Evolutionary conservation across 2,329 filamentous ascomycete genomes (phyloP).

Genomic region (Pseudogymnoascus sp.): DNA sequence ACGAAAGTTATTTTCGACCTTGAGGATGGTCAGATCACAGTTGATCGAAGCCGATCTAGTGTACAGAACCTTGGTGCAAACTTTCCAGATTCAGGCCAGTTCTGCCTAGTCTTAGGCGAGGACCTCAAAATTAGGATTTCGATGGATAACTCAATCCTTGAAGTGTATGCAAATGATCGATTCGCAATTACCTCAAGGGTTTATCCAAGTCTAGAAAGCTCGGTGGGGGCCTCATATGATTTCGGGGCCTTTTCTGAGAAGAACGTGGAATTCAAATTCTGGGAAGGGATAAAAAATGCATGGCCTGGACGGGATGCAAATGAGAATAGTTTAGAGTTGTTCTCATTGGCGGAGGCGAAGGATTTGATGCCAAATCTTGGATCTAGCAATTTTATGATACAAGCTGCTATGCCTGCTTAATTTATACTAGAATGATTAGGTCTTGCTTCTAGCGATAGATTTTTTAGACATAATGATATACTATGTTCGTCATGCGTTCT

Average conservation of each 20-base stretch:
- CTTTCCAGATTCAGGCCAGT: conserved; percentile 15
- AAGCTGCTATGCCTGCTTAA: neutral
- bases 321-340: neutral
- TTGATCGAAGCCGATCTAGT: conserved; percentile 17
- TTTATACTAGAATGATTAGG: neutral
- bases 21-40: conserved; percentile 12
- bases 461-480: neutral
- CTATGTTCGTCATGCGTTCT: neutral
- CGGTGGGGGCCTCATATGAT: conserved; percentile 16
- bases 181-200: conserved; percentile 21
- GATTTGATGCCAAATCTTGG: neutral
- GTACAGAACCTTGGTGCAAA: conserved; percentile 11
- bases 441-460: neutral
- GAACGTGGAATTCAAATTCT: conserved; percentile 18
- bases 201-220: conserved; percentile 20
- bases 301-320: conserved; percentile 4
- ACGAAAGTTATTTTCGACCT: conserved; percentile 21
- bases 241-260: conserved; percentile 20
- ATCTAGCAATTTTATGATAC: neutral
- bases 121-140: conserved; percentile 17
- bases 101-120: conserved; percentile 18
- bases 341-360: neutral
- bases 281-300: conserved; percentile 19
- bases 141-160: conserved; percentile 22
- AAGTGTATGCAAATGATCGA: conserved; percentile 22